Conservation (phyloP, 1,284 basidiomycete species). For the Puccinia horiana region DNA sequence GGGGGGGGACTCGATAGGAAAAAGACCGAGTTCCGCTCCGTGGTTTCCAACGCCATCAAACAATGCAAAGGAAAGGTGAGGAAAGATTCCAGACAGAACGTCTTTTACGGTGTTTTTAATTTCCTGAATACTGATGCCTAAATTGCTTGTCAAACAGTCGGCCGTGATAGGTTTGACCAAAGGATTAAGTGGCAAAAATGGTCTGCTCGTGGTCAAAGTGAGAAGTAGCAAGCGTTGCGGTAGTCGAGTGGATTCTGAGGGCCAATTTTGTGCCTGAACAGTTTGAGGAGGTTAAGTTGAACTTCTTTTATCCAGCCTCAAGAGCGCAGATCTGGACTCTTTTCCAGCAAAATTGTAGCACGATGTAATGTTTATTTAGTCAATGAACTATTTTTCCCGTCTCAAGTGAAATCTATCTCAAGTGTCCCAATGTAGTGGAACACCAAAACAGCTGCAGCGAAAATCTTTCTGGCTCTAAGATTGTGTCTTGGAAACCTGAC, state of each 20-base stretch:
- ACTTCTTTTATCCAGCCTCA: too few species aligned
- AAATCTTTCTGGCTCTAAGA: not conserved
- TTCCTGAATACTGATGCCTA: not conserved
- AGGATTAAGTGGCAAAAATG: not conserved
- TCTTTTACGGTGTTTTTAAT: not conserved
- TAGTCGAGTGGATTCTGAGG: not conserved
- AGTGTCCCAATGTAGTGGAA: too few species aligned
- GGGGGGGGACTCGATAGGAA: not conserved
- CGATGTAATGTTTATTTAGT: too few species aligned
- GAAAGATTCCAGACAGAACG: not conserved
- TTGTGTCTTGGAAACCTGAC: too few species aligned
- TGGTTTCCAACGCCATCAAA: not conserved
- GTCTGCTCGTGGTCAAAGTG: not conserved
- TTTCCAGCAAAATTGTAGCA: too few species aligned
- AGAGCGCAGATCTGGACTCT: too few species aligned
- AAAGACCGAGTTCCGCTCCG: not conserved
- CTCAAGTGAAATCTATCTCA: too few species aligned
- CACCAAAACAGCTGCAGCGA: too few species aligned
- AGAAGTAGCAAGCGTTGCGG: constrained; percentile 6
- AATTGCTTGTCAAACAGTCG: not conserved
- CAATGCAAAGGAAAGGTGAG: constrained; percentile 7
- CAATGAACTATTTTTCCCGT: too few species aligned
- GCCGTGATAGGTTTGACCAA: not conserved
- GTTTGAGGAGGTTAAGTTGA: too few species aligned
- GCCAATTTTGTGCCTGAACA: not conserved